These are phyloP conservation scores for Termitomyces sp. DNA, from an alignment of 768 basidiomycete species.

Conservation along the genomic window DNA sequence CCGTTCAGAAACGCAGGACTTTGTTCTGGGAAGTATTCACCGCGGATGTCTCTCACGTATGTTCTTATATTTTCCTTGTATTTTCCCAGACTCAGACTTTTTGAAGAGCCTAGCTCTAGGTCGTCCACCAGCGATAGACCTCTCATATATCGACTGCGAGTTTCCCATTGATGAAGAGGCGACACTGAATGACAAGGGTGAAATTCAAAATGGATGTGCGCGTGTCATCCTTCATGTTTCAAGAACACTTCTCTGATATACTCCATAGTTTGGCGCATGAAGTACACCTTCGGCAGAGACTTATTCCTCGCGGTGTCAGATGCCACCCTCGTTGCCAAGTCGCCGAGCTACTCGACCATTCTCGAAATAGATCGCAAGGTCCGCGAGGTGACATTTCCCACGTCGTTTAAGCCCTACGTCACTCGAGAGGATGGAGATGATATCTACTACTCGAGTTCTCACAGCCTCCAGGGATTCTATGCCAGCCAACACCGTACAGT, in stretches of 20 bases:
- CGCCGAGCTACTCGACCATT: slow-evolving; percentile 44
- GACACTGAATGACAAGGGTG: slow-evolving; percentile 40
- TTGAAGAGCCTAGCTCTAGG: slow-evolving; percentile 55
- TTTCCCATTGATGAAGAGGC: slow-evolving; percentile 57
- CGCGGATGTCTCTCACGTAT: slow-evolving; percentile 36
- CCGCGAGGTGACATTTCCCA: slow-evolving; percentile 44
- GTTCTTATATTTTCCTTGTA: slow-evolving; percentile 14
- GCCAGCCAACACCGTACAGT: slow-evolving; percentile 58
- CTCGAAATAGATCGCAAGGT: slow-evolving; percentile 53
- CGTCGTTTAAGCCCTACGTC: slow-evolving; percentile 45
- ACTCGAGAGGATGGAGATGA: slow-evolving; percentile 44
- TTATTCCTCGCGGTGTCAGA: slow-evolving; percentile 49
- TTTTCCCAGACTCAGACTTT: not conserved
- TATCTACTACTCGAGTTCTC: slow-evolving; percentile 47
- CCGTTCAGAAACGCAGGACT: slow-evolving; percentile 33
- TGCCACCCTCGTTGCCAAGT: slow-evolving; percentile 45
- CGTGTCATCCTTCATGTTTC: slow-evolving; percentile 6
- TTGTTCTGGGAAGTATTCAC: slow-evolving; percentile 41
- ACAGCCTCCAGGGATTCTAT: slow-evolving; percentile 53
- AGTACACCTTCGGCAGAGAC: slow-evolving; percentile 49
- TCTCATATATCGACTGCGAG: slow-evolving; percentile 64
- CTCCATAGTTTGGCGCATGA: slow-evolving; percentile 55
- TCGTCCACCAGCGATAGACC: slow-evolving; percentile 55
- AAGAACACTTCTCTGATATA: not conserved
- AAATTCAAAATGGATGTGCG: slow-evolving; percentile 51